These are phyloP conservation scores for Suillus hirtellus DNA, from an alignment of 768 basidiomycete genomes.

Conservation along the genomic window DNA sequence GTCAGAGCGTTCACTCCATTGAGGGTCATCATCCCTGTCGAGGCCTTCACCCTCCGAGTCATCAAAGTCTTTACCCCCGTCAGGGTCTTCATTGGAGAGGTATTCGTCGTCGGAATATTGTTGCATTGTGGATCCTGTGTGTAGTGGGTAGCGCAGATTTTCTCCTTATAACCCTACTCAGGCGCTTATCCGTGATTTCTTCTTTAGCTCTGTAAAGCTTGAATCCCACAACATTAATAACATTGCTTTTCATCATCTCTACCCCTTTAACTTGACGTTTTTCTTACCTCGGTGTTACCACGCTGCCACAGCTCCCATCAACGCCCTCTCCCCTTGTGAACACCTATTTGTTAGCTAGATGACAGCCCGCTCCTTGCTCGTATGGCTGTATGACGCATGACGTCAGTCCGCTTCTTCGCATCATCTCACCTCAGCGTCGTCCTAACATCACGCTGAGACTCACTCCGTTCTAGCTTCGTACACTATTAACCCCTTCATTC, in stretches of 20 bases:
- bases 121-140: neutral
- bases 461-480: too few relatives aligned
- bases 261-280: neutral
- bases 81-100: neutral
- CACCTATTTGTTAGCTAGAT: neutral
- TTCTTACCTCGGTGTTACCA: neutral
- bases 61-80: neutral
- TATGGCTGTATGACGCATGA: too few relatives aligned
- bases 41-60: too few relatives aligned
- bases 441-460: neutral
- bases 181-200: neutral
- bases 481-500: neutral
- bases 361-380: too few relatives aligned
- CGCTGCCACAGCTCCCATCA: neutral
- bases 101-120: neutral
- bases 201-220: neutral
- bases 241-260: neutral
- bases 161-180: neutral
- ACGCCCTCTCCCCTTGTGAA: neutral
- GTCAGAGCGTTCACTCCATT: too few relatives aligned
- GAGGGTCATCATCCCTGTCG: too few relatives aligned
- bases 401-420: too few relatives aligned
- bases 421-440: neutral
- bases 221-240: neutral
- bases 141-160: neutral